These are phyloP conservation scores for Fusarium staphyleae DNA, from an alignment of 2,329 filamentous ascomycete genomes.

Conservation along the genomic window DNA sequence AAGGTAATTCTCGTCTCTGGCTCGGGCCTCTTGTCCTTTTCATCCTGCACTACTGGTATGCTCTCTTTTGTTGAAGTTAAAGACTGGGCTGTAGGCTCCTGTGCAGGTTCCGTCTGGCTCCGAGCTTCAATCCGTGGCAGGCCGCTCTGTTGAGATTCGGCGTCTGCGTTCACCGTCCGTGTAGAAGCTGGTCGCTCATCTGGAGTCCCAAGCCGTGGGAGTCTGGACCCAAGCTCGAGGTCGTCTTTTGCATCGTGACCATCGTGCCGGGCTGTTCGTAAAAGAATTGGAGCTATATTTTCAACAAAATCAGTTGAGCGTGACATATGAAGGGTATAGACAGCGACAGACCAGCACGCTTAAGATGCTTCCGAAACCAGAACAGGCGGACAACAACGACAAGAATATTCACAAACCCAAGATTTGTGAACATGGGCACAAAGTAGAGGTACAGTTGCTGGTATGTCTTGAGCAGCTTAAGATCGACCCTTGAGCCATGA, in stretches of 20 bases:
- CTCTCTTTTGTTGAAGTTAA: not conserved
- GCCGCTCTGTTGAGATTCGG: not conserved
- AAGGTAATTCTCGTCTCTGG: slow-evolving; percentile 39
- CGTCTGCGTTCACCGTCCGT: slow-evolving; percentile 18
- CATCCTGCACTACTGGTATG: not conserved
- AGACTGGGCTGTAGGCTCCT: not conserved
- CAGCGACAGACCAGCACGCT: slow-evolving; percentile 44
- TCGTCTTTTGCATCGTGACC: slow-evolving; percentile 14
- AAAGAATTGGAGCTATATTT: slow-evolving; percentile 24
- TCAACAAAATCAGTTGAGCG: not conserved
- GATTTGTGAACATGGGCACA: slow-evolving; percentile 56
- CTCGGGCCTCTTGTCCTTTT: slow-evolving; percentile 2
- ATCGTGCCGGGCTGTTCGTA: slow-evolving; percentile 12
- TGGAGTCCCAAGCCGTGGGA: not conserved
- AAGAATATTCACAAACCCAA: slow-evolving; percentile 57
- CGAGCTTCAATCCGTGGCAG: slow-evolving; percentile 22
- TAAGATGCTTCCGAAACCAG: slow-evolving; percentile 58
- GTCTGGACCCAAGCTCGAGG: slow-evolving; percentile 10
- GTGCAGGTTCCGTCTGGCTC: slow-evolving; percentile 22
- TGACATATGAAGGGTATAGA: not conserved
- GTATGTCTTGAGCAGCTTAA: slow-evolving; percentile 57
- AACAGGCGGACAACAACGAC: slow-evolving; percentile 56
- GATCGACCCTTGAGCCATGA: slow-evolving; percentile 50
- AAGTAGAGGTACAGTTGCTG: slow-evolving; percentile 61
- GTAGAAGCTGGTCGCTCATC: slow-evolving; percentile 7